A percentile compares a stretch with the other conserved stretches of the same genome.
Conservation (phyloP, 2,329 filamentous ascomycete species). For the Pyricularia sp. region DNA sequence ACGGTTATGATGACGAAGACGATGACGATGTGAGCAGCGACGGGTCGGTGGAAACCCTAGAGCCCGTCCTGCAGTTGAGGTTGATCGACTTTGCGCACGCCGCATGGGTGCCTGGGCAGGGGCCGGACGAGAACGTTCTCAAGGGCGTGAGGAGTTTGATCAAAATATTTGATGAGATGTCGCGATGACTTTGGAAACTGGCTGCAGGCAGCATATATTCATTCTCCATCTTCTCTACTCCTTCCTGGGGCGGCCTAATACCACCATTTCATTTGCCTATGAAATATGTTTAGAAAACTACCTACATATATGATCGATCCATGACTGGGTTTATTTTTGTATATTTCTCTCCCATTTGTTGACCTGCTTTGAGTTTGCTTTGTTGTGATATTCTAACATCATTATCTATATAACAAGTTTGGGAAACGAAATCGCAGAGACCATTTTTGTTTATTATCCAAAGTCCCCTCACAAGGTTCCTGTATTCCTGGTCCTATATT, state of each 20-base stretch:
- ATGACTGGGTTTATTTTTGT: not conserved
- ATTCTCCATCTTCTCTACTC: not conserved
- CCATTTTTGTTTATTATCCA: too few relatives aligned
- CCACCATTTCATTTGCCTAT: not conserved
- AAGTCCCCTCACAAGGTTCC: too few relatives aligned
- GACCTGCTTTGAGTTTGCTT: too few relatives aligned
- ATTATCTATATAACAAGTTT: too few relatives aligned
- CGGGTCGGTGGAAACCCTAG: constrained; percentile 29
- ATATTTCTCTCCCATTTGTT: not conserved
- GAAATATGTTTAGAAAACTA: not conserved
- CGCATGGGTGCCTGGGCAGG: constrained; percentile 68
- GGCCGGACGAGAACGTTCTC: constrained; percentile 78
- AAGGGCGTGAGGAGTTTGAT: constrained; percentile 63
- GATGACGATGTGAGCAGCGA: constrained; percentile 24
- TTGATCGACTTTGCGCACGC: constrained; percentile 98
- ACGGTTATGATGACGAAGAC: constrained; percentile 21
- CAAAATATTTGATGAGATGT: constrained; percentile 61
- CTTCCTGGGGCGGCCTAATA: not conserved
- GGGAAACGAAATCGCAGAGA: too few relatives aligned
- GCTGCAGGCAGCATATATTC: not conserved
- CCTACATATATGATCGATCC: not conserved
- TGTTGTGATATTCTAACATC: too few relatives aligned
- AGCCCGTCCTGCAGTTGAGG: constrained; percentile 64
- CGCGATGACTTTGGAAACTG: constrained; percentile 17
- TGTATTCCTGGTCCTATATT: not conserved